Evolutionary conservation across 176 grass and related monocot species (phyloP).

Genomic region (Phoenix dactylifera): DNA sequence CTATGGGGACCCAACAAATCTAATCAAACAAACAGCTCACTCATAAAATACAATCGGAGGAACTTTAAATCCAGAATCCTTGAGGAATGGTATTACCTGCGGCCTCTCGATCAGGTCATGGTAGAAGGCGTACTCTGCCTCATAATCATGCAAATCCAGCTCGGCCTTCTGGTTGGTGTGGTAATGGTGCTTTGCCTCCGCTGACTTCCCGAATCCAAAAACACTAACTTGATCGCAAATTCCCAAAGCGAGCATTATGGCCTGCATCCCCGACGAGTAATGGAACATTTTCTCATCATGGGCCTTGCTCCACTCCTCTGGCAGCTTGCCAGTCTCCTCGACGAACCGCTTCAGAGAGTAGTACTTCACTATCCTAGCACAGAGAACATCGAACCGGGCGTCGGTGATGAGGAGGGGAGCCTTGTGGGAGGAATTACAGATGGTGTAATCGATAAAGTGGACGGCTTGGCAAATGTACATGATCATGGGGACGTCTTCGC

Average conservation of each 20-base stretch:
- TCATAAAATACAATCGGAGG: no score
- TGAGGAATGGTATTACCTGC: no score
- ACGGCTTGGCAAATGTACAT: slow-evolving; percentile 67
- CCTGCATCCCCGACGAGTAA: slow-evolving; percentile 84
- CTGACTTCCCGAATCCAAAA: slow-evolving; percentile 55
- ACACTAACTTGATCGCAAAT: slow-evolving; percentile 34
- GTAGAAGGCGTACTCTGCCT: slow-evolving; percentile 39
- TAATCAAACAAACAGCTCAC: no score
- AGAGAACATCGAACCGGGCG: slow-evolving; percentile 50
- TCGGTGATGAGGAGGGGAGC: slow-evolving; percentile 53
- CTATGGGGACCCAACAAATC: no score
- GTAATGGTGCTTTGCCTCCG: slow-evolving; percentile 39
- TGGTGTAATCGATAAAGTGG: slow-evolving; percentile 56
- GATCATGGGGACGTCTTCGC: slow-evolving; percentile 33
- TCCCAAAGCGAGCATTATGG: slow-evolving; percentile 45
- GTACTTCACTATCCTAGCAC: slow-evolving; percentile 52
- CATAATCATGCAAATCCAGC: slow-evolving; percentile 51
- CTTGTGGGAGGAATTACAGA: slow-evolving; percentile 39
- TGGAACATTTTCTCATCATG: slow-evolving; percentile 68
- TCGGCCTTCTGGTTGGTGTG: slow-evolving; percentile 42
- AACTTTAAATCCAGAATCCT: no score
- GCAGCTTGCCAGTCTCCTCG: slow-evolving; percentile 29
- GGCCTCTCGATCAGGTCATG: no score
- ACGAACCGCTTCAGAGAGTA: slow-evolving; percentile 64
- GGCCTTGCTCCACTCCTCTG: slow-evolving; percentile 28